phyloP scores from a whole-genome alignment of 345 rosid species.

The Aquilaria yunnanensis region DNA sequence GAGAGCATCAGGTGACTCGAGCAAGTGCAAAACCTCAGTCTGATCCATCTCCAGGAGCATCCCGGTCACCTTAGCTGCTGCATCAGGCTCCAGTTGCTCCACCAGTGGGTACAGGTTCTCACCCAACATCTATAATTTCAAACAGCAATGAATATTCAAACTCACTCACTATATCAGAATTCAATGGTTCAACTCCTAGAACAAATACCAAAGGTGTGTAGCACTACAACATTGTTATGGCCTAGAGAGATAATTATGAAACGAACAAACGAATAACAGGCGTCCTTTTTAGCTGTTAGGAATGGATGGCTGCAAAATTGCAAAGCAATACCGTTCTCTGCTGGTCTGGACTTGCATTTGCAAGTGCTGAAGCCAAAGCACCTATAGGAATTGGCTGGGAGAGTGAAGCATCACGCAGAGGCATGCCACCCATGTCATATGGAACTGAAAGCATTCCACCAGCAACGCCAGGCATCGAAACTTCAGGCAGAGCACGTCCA shows the following conservation, averaged over 20 bases:
- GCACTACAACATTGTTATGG: too few species aligned
- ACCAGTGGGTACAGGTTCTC: constrained; percentile 94
- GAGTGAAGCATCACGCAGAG: constrained; percentile 48
- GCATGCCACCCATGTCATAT: constrained; percentile 59
- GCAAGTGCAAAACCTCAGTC: constrained; percentile 87
- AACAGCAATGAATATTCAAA: background rate
- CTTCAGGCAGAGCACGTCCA: constrained; percentile 66
- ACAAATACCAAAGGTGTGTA: too few species aligned
- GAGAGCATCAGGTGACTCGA: constrained; percentile 91
- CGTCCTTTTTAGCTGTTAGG: background rate
- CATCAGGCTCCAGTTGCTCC: constrained; percentile 81
- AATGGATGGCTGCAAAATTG: background rate
- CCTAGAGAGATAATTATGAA: too few species aligned
- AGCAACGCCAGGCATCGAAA: constrained; percentile 33
- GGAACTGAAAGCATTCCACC: constrained; percentile 80
- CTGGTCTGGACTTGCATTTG: constrained; percentile 79
- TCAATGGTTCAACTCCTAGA: too few species aligned
- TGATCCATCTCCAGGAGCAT: constrained; percentile 99
- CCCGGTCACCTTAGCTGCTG: constrained; percentile 92
- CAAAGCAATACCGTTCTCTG: constrained; percentile 68
- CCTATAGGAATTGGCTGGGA: constrained; percentile 74
- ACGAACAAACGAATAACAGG: too few species aligned
- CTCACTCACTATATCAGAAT: too few species aligned
- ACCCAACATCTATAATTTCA: constrained; percentile 65
- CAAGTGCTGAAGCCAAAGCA: constrained; percentile 81